Conservation (phyloP, 257 asterid genomes). For the Cordia subcordata region DNA sequence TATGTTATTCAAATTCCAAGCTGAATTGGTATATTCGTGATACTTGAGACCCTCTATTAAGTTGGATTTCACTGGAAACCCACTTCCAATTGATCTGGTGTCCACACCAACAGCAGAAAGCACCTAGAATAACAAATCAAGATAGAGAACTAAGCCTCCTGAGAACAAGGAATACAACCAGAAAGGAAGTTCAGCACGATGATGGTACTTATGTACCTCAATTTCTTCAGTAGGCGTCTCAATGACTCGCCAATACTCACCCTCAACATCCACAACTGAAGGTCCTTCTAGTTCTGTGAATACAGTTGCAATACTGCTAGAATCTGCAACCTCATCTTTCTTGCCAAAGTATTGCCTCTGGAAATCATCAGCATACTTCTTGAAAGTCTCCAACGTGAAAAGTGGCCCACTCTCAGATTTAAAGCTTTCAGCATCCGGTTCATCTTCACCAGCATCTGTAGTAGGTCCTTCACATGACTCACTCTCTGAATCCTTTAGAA, state of each 20-base stretch:
- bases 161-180: constrained; percentile 7
- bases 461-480: constrained; percentile 20
- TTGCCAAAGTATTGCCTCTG: constrained; percentile 56
- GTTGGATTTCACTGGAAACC: constrained; percentile 40
- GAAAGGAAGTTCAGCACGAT: neutral
- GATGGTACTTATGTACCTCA: constrained; percentile 46
- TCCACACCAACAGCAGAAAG: constrained; percentile 42
- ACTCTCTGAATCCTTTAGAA: constrained; percentile 8
- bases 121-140: constrained; percentile 48
- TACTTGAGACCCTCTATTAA: constrained; percentile 20
- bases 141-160: constrained; percentile 16
- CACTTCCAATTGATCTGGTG: constrained; percentile 37
- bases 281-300: constrained; percentile 30
- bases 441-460: constrained; percentile 24
- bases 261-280: constrained; percentile 51
- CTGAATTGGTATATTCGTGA: constrained; percentile 43
- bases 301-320: constrained; percentile 5
- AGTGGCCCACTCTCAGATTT: constrained; percentile 51
- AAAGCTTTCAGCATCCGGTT: constrained; percentile 16
- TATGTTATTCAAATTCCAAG: constrained; percentile 80
- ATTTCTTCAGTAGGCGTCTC: constrained; percentile 68
- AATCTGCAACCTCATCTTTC: constrained; percentile 20
- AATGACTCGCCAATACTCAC: constrained; percentile 84
- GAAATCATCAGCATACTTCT: constrained; percentile 67
- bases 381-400: constrained; percentile 51